Evolutionary conservation across 1,284 basidiomycete genomes (phyloP).

Genomic region (Irpex lacteus): DNA sequence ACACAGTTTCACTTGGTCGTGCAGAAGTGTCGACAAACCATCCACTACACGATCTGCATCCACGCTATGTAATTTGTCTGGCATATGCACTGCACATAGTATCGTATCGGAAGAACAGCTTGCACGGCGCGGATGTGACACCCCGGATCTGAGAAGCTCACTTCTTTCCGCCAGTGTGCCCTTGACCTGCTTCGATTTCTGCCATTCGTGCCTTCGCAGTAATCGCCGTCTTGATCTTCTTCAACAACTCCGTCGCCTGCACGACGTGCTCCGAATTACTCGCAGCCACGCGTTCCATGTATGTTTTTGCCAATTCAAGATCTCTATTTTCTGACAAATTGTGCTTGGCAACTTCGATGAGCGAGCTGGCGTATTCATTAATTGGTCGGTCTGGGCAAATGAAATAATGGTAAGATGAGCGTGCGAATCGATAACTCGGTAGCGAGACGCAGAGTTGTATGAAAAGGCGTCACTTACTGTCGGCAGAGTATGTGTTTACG

Average conservation of each 20-base stretch:
- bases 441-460: conserved; percentile 6
- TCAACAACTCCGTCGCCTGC: conserved; percentile 61
- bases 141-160: not conserved
- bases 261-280: conserved; percentile 78
- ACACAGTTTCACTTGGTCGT: no score
- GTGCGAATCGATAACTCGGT: not conserved
- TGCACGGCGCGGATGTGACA: not conserved
- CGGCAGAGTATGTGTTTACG: conserved; percentile 71
- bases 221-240: conserved; percentile 39
- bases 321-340: conserved; percentile 61
- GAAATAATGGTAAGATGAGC: not conserved
- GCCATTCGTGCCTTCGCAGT: no score
- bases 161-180: not conserved
- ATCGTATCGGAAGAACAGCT: no score
- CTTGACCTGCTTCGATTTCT: no score
- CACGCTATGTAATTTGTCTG: no score
- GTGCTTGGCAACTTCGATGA: conserved; percentile 77
- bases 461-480: conserved; percentile 30
- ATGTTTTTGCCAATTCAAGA: conserved; percentile 57
- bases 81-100: no score
- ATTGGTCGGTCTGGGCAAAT: conserved; percentile 53
- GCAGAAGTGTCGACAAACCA: no score
- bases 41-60: no score
- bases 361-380: conserved; percentile 74
- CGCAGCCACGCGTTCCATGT: conserved; percentile 67